These are phyloP conservation scores for Cyathus striatus DNA, from an alignment of 768 basidiomycete genomes.

Conservation along the genomic window DNA sequence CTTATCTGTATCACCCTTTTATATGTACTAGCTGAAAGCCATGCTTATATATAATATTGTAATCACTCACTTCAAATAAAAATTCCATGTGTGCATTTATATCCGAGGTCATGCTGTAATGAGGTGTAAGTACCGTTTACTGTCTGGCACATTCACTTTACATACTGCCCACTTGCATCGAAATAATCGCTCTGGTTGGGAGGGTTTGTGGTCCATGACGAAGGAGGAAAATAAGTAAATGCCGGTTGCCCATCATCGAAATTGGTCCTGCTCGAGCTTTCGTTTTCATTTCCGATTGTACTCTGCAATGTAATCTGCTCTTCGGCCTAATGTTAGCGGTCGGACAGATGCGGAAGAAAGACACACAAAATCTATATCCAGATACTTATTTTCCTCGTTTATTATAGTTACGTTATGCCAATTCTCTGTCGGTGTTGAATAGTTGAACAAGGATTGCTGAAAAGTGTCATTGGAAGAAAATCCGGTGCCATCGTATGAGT, in stretches of 20 bases:
- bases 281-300: conserved; percentile 10
- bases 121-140: too few relatives aligned
- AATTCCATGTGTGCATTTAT: conserved; percentile 25
- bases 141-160: too few relatives aligned
- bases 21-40: background rate
- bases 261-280: conserved; percentile 13
- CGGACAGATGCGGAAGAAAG: background rate
- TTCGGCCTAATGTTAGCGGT: too few relatives aligned
- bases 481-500: conserved; percentile 2
- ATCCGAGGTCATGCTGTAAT: conserved; percentile 26
- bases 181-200: conserved; percentile 28
- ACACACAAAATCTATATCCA: conserved; percentile 16
- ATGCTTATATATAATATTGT: conserved; percentile 9
- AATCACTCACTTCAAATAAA: conserved; percentile 31
- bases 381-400: conserved; percentile 7
- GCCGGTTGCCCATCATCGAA: conserved; percentile 27
- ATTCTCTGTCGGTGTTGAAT: background rate
- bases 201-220: conserved; percentile 28
- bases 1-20: background rate
- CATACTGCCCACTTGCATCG: conserved; percentile 37
- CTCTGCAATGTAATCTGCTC: conserved; percentile 12
- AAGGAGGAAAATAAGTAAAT: conserved; percentile 28
- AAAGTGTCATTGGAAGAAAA: conserved; percentile 6
- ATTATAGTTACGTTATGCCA: conserved; percentile 10
- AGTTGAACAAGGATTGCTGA: conserved; percentile 9